These are phyloP conservation scores for Daedaleopsis nitida DNA, from an alignment of 768 basidiomycete genomes.

Conservation along the genomic window DNA sequence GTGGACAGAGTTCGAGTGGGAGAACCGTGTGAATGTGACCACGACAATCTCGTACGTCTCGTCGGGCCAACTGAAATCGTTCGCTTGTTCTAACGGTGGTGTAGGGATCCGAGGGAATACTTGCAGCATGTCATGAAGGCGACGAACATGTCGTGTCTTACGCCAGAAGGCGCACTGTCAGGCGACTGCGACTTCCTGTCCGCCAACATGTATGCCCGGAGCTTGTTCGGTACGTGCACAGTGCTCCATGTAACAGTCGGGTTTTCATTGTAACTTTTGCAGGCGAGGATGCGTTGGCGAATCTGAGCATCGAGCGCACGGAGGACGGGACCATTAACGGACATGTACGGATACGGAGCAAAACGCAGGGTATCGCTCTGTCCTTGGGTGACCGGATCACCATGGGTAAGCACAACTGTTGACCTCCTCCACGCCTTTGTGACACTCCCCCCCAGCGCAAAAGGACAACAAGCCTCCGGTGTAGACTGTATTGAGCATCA, in stretches of 20 bases:
- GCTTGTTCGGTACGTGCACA: conserved; percentile 74
- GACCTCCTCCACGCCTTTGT: not conserved
- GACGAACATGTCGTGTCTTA: conserved; percentile 97
- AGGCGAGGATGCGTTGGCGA: conserved; percentile 97
- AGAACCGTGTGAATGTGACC: conserved; percentile 96
- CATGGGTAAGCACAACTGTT: conserved; percentile 50
- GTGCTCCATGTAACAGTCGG: not conserved
- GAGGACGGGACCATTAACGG: conserved; percentile 83
- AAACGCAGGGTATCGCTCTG: conserved; percentile 96
- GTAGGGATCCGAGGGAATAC: conserved; percentile 84
- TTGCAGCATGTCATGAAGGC: conserved; percentile 93
- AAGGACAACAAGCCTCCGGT: conserved; percentile 42
- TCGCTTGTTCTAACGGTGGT: not conserved
- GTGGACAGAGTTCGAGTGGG: conserved; percentile 99
- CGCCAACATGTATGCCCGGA: conserved; percentile 95
- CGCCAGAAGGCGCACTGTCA: conserved; percentile 82
- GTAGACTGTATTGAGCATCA: conserved; percentile 22
- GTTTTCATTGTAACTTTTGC: not conserved
- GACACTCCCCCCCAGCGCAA: conserved; percentile 37
- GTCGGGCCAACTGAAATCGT: not conserved
- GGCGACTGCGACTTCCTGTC: conserved; percentile 98
- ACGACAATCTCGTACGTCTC: conserved; percentile 73
- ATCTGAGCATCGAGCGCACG: conserved; percentile 88
- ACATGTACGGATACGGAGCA: conserved; percentile 94
- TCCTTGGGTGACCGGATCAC: conserved; percentile 91